Conservation (phyloP, 768 basidiomycete species). For the Rhizopogon vulgaris region DNA sequence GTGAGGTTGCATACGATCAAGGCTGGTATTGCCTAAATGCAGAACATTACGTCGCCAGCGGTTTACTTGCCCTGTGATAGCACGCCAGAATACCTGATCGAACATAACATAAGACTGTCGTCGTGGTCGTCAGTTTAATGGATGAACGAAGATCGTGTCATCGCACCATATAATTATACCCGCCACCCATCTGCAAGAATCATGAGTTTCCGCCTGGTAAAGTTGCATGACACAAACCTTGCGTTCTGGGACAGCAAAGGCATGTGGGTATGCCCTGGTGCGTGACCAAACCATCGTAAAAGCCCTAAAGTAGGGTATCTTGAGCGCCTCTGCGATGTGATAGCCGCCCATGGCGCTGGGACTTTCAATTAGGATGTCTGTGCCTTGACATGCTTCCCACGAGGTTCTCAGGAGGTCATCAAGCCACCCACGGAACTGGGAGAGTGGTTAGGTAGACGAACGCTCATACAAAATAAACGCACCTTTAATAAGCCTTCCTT, state of each 20-base stretch:
- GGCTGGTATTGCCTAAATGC: conserved; percentile 69
- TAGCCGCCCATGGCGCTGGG: conserved; percentile 97
- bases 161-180: conserved; percentile 95
- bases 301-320: conserved; percentile 90
- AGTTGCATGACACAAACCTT: conserved; percentile 48
- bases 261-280: conserved; percentile 96
- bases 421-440: conserved; percentile 93
- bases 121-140: conserved; percentile 2
- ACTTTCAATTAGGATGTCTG: conserved; percentile 90
- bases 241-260: conserved; percentile 94
- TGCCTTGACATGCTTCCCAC: conserved; percentile 94
- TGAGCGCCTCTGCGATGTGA: conserved; percentile 93
- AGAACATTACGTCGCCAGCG: conserved; percentile 82
- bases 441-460: conserved; percentile 3
- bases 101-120: conserved; percentile 89
- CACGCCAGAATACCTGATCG: conserved; percentile 97
- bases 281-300: conserved; percentile 99
- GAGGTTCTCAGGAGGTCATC: conserved; percentile 93
- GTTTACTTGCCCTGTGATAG: conserved; percentile 90
- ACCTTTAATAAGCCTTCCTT: conserved; percentile 89
- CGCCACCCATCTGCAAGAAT: conserved; percentile 74
- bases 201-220: conserved; percentile 8
- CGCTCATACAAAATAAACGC: conserved; percentile 4
- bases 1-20: conserved; percentile 96
- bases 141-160: neutral